phyloP scores from a whole-genome alignment of 306 rosid species.

The Dryas alaskensis region DNA sequence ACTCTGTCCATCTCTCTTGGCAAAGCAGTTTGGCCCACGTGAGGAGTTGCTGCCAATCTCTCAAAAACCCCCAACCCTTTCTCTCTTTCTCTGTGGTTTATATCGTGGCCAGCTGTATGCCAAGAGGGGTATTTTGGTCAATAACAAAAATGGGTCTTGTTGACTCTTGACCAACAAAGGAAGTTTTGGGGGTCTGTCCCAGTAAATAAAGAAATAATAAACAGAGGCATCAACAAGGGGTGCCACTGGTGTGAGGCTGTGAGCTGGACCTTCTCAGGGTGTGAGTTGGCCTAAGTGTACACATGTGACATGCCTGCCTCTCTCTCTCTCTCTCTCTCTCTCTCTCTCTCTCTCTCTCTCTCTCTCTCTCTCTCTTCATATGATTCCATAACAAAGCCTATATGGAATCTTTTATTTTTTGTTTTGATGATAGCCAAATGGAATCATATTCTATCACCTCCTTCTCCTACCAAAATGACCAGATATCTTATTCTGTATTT shows the following conservation, averaged over 20 bases:
- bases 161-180: constrained; percentile 23
- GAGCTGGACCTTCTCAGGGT: not conserved
- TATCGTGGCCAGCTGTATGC: constrained; percentile 59
- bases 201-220: not conserved
- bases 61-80: not conserved
- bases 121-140: constrained; percentile 24
- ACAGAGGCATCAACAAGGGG: constrained; percentile 30
- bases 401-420: not conserved
- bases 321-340: not conserved
- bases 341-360: not conserved
- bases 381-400: constrained; percentile 1
- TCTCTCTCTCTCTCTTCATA: not conserved
- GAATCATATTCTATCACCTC: not conserved
- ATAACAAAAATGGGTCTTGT: not conserved
- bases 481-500: too few species aligned
- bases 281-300: constrained; percentile 29
- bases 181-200: not conserved
- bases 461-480: not conserved
- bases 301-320: not conserved
- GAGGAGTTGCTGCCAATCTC: constrained; percentile 20
- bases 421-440: not conserved
- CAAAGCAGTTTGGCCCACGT: constrained; percentile 22
- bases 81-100: constrained; percentile 15
- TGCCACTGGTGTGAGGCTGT: constrained; percentile 7
- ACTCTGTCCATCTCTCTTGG: not conserved